These are phyloP conservation scores for Diaporthe batatas DNA, from an alignment of 2,329 filamentous ascomycete species.

Conservation along the genomic window DNA sequence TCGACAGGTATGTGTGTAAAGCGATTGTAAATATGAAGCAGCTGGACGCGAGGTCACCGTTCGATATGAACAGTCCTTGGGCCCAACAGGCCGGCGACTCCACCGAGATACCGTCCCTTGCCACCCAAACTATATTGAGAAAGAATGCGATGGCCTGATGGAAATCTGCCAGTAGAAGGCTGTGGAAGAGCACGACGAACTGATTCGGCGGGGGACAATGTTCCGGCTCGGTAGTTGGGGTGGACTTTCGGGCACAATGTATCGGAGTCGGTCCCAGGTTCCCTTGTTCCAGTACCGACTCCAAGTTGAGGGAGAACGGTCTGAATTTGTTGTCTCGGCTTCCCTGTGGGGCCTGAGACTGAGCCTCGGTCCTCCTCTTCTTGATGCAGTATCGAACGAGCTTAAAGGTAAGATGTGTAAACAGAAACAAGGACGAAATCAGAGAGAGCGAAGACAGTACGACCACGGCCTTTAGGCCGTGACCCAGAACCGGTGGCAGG, in stretches of 20 bases:
- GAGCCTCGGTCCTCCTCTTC: slow-evolving; percentile 28
- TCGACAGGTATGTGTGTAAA: slow-evolving; percentile 68
- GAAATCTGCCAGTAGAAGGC: slow-evolving; percentile 70
- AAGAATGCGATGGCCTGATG: slow-evolving; percentile 69
- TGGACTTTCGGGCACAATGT: not conserved
- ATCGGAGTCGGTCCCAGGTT: slow-evolving; percentile 42
- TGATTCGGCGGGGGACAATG: slow-evolving; percentile 58
- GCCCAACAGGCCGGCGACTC: slow-evolving; percentile 62
- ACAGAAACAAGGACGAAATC: slow-evolving; percentile 43
- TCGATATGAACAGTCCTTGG: slow-evolving; percentile 71
- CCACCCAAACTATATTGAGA: slow-evolving; percentile 66
- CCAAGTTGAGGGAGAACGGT: slow-evolving; percentile 42
- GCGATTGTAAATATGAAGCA: slow-evolving; percentile 71
- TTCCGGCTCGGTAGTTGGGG: not conserved
- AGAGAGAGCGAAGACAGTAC: slow-evolving; percentile 48
- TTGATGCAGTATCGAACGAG: slow-evolving; percentile 47
- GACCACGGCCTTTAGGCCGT: slow-evolving; percentile 45
- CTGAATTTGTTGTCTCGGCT: not conserved
- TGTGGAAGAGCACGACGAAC: slow-evolving; percentile 71
- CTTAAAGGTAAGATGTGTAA: slow-evolving; percentile 49
- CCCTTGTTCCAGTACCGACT: slow-evolving; percentile 46
- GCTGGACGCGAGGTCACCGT: slow-evolving; percentile 68
- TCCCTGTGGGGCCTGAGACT: not conserved
- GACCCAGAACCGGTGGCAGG: slow-evolving; percentile 44
- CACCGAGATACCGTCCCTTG: slow-evolving; percentile 61